Base-by-base conservation (phyloP, 495 filamentous ascomycete genomes). In the Arthonia radiata region DNA sequence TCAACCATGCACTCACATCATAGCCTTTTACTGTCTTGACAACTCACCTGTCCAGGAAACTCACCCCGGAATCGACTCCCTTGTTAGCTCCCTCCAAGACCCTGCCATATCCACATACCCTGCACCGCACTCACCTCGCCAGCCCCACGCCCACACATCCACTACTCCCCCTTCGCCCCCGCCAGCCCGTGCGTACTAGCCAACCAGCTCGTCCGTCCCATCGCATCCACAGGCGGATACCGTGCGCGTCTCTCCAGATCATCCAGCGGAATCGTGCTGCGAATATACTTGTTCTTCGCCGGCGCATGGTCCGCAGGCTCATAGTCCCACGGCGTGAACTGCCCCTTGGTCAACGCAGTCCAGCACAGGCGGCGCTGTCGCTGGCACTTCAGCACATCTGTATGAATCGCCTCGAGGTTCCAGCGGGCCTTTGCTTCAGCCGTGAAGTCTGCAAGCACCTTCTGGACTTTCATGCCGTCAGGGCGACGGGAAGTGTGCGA, bases 281-380 rank as follows among this genome's bases (percentile, higher is more conserved):
- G 64, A 35, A 76, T 76, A 32, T 72, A 75, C 34, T 59, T 64
- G 39, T 59, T 76, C 59, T 80, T 76, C 16, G 66, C 57, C 37
- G 61, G 55, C 5, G 72, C 67, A 45, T 81, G 72, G 33, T 74
- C 64, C 7, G 49, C 50, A 0, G 75, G 75, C 46, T 80, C 61
- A 40, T 65, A 72, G 39, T 91, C 79, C 79, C 79, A 91, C 33
- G 58, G 54, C 0, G 58, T 57, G 17, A 67, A 75, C 16, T 49
- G 50, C 18, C 79, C 79, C 47, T 64, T 51, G 35, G 62, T 67
- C 33, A 90, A 47, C 4, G 79, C 76, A 12, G 54, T 58, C 64
- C 75, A 81, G 15, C 75, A 71, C 4, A 86, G 43, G 15, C 65
- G 54, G 7, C 79, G 56, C 23, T 61, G 61, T 7, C 78, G 62